A percentile compares a stretch with the other conserved stretches of the same genome.
These are phyloP conservation scores for Syzygium aromaticum DNA, from an alignment of 345 rosid genomes.

Conservation along the genomic window DNA sequence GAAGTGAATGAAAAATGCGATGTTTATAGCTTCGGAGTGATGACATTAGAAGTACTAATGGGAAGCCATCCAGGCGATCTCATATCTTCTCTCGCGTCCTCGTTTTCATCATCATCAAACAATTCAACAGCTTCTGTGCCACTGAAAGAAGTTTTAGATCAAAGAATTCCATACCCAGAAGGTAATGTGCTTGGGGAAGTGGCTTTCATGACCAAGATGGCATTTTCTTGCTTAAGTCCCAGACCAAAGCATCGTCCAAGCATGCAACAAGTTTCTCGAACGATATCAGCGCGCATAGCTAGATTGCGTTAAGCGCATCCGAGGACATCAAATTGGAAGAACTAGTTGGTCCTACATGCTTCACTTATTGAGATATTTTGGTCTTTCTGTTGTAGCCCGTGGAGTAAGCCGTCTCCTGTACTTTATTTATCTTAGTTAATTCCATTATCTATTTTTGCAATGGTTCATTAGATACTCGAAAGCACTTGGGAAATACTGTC, in stretches of 20 bases:
- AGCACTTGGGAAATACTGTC: background rate
- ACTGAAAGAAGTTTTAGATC: background rate
- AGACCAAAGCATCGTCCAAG: background rate
- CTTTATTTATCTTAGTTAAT: background rate
- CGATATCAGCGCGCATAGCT: background rate
- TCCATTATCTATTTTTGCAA: background rate
- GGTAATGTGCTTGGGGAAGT: background rate
- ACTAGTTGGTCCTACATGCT: background rate
- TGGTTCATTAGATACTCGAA: fast-evolving
- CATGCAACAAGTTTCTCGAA: background rate
- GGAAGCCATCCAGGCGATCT: background rate
- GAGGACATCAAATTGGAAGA: background rate
- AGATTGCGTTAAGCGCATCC: fast-evolving
- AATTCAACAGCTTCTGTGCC: background rate
- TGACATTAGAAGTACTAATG: background rate
- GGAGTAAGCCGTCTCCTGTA: background rate
- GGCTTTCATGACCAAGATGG: background rate
- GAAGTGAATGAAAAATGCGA: background rate
- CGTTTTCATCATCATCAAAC: background rate
- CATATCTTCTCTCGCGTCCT: background rate
- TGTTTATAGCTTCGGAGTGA: background rate
- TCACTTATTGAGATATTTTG: background rate
- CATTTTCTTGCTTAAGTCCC: background rate
- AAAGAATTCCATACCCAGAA: background rate
- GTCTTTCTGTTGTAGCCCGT: fast-evolving